Percentiles rank a stretch among this genome's conserved stretches.
phyloP scores from a whole-genome alignment of 108 stramenopile genomes.

The Aurantiochytrium sp. region DNA sequence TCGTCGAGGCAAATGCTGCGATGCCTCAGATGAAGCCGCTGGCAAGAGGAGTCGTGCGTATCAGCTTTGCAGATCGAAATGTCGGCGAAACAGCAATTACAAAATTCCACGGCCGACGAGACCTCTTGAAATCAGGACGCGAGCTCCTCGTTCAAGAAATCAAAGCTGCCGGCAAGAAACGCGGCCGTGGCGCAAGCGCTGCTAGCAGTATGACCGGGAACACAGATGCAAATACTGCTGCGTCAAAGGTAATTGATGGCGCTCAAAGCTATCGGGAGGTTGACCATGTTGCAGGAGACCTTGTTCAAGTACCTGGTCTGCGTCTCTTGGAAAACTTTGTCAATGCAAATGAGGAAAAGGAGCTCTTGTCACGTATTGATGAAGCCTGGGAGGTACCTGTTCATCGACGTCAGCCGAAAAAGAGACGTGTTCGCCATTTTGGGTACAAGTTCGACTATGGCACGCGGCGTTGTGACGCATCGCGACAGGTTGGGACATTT shows the following conservation, averaged over 20 bases:
- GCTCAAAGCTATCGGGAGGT: neutral
- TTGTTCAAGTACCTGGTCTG: neutral
- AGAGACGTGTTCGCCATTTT: neutral
- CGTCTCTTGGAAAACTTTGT: neutral
- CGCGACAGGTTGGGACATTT: neutral
- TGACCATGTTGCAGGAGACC: neutral
- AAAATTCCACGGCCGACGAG: neutral
- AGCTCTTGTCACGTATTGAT: neutral
- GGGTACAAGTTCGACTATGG: constrained; percentile 12
- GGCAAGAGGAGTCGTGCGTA: neutral
- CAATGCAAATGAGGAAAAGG: neutral
- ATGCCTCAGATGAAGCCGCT: neutral
- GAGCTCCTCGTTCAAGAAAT: too few species aligned
- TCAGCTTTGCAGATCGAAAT: neutral
- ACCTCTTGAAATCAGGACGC: too few species aligned
- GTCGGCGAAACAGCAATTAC: neutral
- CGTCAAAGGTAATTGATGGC: neutral
- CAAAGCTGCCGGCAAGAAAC: too few species aligned
- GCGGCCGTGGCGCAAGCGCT: too few species aligned
- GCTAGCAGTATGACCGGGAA: too few species aligned
- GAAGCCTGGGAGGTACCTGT: neutral
- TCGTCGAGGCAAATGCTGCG: neutral
- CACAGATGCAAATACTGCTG: too few species aligned
- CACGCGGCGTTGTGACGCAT: neutral
- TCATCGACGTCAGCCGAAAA: neutral